Evolutionary conservation across 2,329 filamentous ascomycete species (phyloP).

Genomic region (Leptodontidium sp.): DNA sequence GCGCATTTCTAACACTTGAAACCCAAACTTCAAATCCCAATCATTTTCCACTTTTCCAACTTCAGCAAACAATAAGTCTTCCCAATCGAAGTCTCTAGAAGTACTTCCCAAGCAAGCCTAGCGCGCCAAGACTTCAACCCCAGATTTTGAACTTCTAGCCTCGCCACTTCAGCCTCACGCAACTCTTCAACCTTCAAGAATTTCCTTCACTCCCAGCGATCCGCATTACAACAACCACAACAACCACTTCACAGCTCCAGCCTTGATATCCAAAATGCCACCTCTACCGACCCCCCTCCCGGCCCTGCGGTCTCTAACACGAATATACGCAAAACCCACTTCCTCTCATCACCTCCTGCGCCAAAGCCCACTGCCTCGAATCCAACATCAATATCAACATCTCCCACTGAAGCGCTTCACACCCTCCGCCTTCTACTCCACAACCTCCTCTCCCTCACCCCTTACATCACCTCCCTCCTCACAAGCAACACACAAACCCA

Average conservation of each 20-base stretch:
- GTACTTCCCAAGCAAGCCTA: not conserved
- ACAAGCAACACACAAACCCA: not conserved
- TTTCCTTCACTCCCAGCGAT: not conserved
- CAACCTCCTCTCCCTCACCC: constrained; percentile 7
- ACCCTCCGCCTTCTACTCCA: not conserved
- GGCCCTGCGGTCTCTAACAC: not conserved
- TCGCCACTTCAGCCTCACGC: constrained; percentile 7
- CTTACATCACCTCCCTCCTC: constrained; percentile 13
- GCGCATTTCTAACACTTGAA: no score
- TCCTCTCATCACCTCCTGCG: not conserved
- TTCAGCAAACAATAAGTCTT: no score
- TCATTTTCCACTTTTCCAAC: no score
- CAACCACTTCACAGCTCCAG: not conserved
- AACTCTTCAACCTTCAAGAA: not conserved
- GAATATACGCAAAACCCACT: not conserved
- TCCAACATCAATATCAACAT: not conserved
- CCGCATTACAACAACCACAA: not conserved
- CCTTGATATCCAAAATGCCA: not conserved
- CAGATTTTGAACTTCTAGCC: not conserved
- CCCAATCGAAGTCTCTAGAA: not conserved
- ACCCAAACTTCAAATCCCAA: no score
- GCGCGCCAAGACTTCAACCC: not conserved
- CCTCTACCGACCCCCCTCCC: not conserved
- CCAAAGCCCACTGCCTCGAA: not conserved
- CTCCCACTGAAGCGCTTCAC: not conserved